Evolutionary conservation across 2,329 filamentous ascomycete species (phyloP).

Genomic region (Sporothrix brunneoviolacea): DNA sequence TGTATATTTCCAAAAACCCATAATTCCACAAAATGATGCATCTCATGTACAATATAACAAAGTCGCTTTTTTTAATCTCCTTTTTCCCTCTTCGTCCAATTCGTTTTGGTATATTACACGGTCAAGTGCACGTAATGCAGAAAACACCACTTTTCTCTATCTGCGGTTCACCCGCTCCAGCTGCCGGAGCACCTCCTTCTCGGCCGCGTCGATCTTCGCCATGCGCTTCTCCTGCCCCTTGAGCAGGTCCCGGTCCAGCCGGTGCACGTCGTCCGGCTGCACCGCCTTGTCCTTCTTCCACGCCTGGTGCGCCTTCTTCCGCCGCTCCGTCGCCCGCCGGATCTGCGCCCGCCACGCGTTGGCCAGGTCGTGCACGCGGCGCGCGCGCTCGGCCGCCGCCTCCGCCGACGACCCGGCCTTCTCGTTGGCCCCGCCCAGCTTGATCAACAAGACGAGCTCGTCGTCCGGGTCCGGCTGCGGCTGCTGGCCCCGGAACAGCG

Average conservation of each 20-base stretch:
- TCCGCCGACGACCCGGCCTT: not conserved
- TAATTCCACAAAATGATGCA: not conserved
- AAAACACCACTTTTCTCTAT: too few relatives aligned
- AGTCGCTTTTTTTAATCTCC: not conserved
- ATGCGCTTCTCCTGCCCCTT: slow-evolving; percentile 48
- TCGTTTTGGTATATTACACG: not conserved
- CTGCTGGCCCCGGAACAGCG: slow-evolving; percentile 22
- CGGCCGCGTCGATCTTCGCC: slow-evolving; percentile 41
- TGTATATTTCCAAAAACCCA: not conserved
- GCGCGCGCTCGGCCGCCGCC: slow-evolving; percentile 29
- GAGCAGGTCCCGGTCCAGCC: slow-evolving; percentile 41
- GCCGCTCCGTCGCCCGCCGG: slow-evolving; percentile 31
- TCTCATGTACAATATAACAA: slow-evolving; percentile 5
- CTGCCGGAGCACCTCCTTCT: slow-evolving; percentile 42
- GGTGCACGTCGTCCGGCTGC: slow-evolving; percentile 35
- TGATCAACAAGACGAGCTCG: slow-evolving; percentile 51
- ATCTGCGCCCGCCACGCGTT: slow-evolving; percentile 47
- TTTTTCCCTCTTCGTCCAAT: not conserved
- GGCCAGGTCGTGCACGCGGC: slow-evolving; percentile 38
- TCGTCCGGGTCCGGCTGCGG: slow-evolving; percentile 49
- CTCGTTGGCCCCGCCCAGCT: slow-evolving; percentile 36
- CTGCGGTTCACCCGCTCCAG: slow-evolving; percentile 21
- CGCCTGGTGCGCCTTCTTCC: slow-evolving; percentile 41
- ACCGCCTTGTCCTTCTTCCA: slow-evolving; percentile 41
- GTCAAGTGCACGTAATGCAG: too few relatives aligned